Evolutionary conservation across 495 filamentous ascomycete genomes (phyloP), one percentile per base, ranked within the genome.

Genomic region (Talaromyces wortmannii): DNA sequence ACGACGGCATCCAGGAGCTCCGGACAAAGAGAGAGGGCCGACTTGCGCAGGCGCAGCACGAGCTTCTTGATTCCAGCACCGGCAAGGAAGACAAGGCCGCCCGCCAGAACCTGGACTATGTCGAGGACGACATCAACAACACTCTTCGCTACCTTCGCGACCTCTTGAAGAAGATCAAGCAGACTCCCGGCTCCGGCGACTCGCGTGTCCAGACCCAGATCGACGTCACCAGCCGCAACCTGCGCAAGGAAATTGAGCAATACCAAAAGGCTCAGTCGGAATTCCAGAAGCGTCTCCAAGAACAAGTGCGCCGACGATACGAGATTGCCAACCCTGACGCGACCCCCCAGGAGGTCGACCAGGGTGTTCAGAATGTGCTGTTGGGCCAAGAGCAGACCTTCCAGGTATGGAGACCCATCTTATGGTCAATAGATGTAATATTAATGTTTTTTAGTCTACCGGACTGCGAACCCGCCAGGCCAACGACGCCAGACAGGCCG

Each of bases 261-360:
- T 97, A 92, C 75, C 89, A 91, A 69, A 76, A 77, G 56, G 70
- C 87, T 44, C 92, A 97, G 68, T 77, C 77, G 1, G 78, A 83
- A 32, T 96, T 89, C 76, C 81, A 85, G 60, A 84, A 87, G 67
- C 83, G 85, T 59, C 76, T 90, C n/a, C 76, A 84, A 56, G 86
- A 86, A 43, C 90, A 94, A 67, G 86, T 91, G 69, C 88, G 84
- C 57, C 83, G 94, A 50, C 91, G 96, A 61, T 94, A 92, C 69
- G 82, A 88, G 56, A 96, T 97, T 64, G 91, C 94, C 58, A 81
- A 83, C 59, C 91, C 92, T 15, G 85, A 96, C 56, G 89, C 90
- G 7, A 83, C 80, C 54, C 91, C 95, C 30, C 81, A 79, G 52
- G 90, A 97, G 66, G 79, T 97, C 45, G 79, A 83, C 43, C 80